Evolutionary conservation across 768 basidiomycete genomes (phyloP).

Genomic region (Chalciporus pseudorubinellus): DNA sequence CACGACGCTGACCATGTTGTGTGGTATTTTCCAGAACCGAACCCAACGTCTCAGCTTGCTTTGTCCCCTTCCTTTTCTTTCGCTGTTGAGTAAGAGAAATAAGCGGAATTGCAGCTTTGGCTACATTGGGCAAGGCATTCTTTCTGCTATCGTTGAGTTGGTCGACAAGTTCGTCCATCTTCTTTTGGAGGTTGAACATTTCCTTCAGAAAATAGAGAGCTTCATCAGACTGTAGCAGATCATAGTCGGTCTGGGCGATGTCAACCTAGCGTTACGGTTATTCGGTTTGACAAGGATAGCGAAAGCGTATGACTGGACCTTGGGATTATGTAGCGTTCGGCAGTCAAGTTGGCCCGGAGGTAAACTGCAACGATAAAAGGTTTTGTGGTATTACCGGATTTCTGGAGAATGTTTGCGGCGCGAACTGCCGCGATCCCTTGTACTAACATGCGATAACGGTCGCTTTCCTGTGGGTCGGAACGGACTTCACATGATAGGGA

Average conservation of each 20-base stretch:
- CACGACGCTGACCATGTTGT: too few species aligned
- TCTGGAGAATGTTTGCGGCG: neutral
- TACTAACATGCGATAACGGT: slow-evolving; percentile 2
- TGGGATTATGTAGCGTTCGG: neutral
- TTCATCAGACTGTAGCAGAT: neutral
- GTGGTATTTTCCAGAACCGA: too few species aligned
- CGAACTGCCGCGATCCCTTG: slow-evolving; percentile 1
- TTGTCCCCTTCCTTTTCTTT: too few species aligned
- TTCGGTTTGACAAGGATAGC: too few species aligned
- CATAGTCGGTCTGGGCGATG: neutral
- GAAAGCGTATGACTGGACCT: too few species aligned
- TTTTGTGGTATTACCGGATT: too few species aligned
- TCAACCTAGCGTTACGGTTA: neutral
- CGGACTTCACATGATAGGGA: neutral
- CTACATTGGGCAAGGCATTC: too few species aligned
- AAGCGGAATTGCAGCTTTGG: too few species aligned
- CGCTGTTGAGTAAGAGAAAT: too few species aligned
- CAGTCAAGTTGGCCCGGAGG: neutral
- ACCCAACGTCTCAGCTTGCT: too few species aligned
- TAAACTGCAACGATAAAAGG: slow-evolving; percentile 6
- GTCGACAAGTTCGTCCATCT: neutral
- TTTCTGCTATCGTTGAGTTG: neutral
- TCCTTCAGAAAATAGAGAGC: neutral
- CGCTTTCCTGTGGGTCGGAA: neutral
- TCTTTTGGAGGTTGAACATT: neutral